Evolutionary conservation across 1,284 basidiomycete genomes (phyloP).

Genomic region (Malassezia pachydermatis): DNA sequence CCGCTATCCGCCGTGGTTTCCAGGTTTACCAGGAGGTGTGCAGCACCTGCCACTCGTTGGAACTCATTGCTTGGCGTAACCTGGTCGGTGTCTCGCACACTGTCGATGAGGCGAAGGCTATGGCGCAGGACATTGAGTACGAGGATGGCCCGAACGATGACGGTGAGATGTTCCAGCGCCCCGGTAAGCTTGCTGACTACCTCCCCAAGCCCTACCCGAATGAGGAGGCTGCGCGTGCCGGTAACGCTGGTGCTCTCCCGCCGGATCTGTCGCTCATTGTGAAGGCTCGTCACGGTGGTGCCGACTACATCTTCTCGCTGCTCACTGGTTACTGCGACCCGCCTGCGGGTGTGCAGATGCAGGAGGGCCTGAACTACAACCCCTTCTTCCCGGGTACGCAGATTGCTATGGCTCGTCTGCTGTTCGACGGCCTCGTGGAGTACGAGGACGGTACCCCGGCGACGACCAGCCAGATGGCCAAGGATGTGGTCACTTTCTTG

Average conservation of each 20-base stretch:
- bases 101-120: constrained; percentile 75
- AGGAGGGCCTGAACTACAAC: constrained; percentile 54
- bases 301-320: constrained; percentile 93
- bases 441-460: constrained; percentile 68
- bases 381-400: constrained; percentile 54
- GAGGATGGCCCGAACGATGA: constrained; percentile 87
- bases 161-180: constrained; percentile 97
- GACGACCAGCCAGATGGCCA: constrained; percentile 98
- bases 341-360: constrained; percentile 88
- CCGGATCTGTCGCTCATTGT: constrained; percentile 94
- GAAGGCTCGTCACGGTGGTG: constrained; percentile 94
- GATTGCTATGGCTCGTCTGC: constrained; percentile 93
- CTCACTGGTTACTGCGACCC: constrained; percentile 95
- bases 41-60: constrained; percentile 94
- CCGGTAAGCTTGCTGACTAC: constrained; percentile 94
- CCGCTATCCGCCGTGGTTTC: constrained; percentile 94
- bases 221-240: constrained; percentile 89
- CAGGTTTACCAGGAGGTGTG: constrained; percentile 99
- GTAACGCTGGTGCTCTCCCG: constrained; percentile 87
- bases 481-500: constrained; percentile 92
- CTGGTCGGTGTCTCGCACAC: constrained; percentile 95
- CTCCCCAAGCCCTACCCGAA: constrained; percentile 93
- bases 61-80: constrained; percentile 99
- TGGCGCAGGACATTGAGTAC: constrained; percentile 90
- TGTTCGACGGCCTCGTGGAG: constrained; percentile 64